Base-by-base conservation (phyloP, 345 rosid genomes). In the Hevea brasiliensis region DNA sequence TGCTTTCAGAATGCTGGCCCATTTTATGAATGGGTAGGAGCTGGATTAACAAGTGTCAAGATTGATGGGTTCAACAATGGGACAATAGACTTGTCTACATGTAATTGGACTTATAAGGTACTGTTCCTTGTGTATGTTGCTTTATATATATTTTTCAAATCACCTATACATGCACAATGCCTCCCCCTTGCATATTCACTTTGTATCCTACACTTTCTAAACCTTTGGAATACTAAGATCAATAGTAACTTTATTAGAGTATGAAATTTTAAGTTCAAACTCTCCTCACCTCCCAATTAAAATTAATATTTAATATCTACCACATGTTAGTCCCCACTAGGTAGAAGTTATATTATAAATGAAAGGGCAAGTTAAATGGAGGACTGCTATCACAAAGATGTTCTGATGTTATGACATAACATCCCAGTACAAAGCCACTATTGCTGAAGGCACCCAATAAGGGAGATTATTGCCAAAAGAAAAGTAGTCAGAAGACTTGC, bases 91-190 rank as follows among this genome's bases (percentile, higher is more conserved):
- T 83, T 95, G 75, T 88, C 94, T 67, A 58, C 78, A 48, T 74
- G 73, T 72, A 80, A 62, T 68, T 95, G 98, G 99, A 80, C 84
- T 57, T 92, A 91, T 77, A 95, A 95, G 99, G 99, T 92, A 79
- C 67, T 32, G 2, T 32, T 32, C 37, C 37, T 44, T n/a, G 29
- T 20, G n/a, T 45, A 48, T 35, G 11, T 58, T 27, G 6, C 41
- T 17, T 20, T 47, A 5, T 70, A 10, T 50, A 26, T 40, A 17
- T 42, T 23, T 57, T 23, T 57, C 12, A 11, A 10, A 23, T 57
- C 61, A 57, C 61, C 23, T 57, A 45, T 12, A 21, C 2, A 0
- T 24, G 15, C 2, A 4, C 61, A 57, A 57, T 57, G 32, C 61
- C 4, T 57, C 15, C 0, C 7, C 7, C 5, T 2, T 55, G 4